phyloP scores from a whole-genome alignment of 2,329 filamentous ascomycete species.

The Hypoxylon sp. region DNA sequence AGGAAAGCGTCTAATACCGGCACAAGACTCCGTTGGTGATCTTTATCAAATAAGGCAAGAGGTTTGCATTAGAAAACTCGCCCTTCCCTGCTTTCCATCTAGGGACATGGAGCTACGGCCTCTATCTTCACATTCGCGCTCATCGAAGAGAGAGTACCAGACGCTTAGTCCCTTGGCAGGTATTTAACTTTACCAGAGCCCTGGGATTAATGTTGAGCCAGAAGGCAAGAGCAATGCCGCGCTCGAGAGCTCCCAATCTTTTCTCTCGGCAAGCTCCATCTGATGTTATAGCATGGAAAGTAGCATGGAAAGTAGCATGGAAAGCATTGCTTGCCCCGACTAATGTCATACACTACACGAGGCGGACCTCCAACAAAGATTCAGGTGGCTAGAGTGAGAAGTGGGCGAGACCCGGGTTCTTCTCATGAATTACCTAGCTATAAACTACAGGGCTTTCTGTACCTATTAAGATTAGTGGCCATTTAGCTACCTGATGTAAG shows the following conservation, averaged over 20 bases:
- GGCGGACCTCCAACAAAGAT: not conserved
- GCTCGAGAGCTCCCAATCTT: not conserved
- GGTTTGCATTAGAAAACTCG: too few species aligned
- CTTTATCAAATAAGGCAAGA: too few species aligned
- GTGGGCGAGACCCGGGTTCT: not conserved
- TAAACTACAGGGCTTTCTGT: not conserved
- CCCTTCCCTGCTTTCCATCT: too few species aligned
- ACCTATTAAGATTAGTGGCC: not conserved
- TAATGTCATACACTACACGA: not conserved
- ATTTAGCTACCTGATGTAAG: not conserved
- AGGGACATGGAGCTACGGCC: too few species aligned
- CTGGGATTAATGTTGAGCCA: not conserved
- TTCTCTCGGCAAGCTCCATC: not conserved
- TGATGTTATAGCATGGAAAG: not conserved
- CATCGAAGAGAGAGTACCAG: not conserved
- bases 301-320: too few species aligned
- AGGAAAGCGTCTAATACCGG: not conserved
- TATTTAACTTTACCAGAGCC: not conserved
- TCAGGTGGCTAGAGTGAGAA: not conserved
- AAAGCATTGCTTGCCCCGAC: not conserved
- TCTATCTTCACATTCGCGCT: not conserved
- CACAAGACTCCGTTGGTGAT: not conserved
- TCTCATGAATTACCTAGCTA: not conserved
- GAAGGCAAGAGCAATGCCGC: not conserved
- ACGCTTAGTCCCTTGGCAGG: not conserved